phyloP scores from a whole-genome alignment of 202 grass and related monocot species.

The Saccharum hybrid region DNA sequence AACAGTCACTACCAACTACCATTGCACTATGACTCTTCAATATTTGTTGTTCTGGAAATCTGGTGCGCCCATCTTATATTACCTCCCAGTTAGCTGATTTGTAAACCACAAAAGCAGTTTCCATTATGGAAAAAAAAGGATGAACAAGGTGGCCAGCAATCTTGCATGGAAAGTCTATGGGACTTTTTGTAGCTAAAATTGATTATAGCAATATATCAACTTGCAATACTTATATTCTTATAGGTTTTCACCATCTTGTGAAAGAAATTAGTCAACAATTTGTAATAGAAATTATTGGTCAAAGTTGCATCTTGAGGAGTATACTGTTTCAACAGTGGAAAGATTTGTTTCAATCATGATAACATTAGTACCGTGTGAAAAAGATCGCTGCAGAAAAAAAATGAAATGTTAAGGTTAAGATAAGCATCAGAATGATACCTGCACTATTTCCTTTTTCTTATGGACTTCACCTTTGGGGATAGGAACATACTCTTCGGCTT shows the following conservation, averaged over 20 bases:
- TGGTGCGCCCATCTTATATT: background rate
- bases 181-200: background rate
- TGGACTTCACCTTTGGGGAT: slow-evolving; percentile 97
- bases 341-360: background rate
- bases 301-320: background rate
- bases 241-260: background rate
- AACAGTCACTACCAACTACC: background rate
- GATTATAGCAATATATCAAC: background rate
- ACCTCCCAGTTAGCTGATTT: background rate
- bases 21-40: background rate
- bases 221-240: background rate
- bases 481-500: slow-evolving; percentile 96
- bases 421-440: slow-evolving; percentile 52
- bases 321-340: background rate
- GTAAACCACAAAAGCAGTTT: background rate
- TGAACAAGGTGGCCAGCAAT: background rate
- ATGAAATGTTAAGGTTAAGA: background rate
- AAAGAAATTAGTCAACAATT: background rate
- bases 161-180: background rate
- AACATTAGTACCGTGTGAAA: background rate
- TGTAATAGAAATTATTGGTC: background rate
- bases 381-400: background rate
- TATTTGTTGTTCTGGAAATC: slow-evolving; percentile 10
- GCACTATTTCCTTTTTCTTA: slow-evolving; percentile 98
- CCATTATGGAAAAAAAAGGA: background rate